These are phyloP conservation scores for Penicillium crustosum DNA, from an alignment of 2,329 filamentous ascomycete genomes.

Conservation along the genomic window DNA sequence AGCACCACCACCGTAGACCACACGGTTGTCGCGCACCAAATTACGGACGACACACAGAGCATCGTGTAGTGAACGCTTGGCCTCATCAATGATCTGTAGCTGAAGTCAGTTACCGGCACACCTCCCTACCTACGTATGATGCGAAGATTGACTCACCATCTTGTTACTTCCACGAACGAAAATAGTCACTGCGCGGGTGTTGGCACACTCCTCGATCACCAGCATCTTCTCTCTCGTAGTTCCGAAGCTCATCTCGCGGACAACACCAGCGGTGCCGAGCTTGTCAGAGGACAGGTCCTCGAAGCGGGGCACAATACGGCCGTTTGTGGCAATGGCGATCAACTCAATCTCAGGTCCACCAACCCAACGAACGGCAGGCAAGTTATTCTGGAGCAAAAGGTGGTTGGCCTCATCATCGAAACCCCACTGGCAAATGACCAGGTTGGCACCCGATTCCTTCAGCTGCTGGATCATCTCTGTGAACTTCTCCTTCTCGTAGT, in stretches of 20 bases:
- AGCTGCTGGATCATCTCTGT: constrained; percentile 98
- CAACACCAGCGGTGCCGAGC: constrained; percentile 83
- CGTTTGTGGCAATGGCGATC: constrained; percentile 97
- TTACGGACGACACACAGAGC: constrained; percentile 97
- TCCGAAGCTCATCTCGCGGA: constrained; percentile 93
- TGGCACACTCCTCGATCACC: constrained; percentile 98
- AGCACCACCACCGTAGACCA: constrained; percentile 95
- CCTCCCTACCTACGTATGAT: background rate
- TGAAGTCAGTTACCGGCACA: constrained; percentile 8
- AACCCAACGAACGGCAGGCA: constrained; percentile 96
- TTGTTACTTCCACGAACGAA: constrained; percentile 99
- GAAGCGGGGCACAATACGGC: constrained; percentile 94
- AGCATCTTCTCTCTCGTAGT: constrained; percentile 99
- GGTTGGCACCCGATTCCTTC: constrained; percentile 94
- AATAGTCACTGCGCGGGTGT: constrained; percentile 91
- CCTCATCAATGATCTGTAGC: constrained; percentile 90
- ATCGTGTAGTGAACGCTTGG: constrained; percentile 95
- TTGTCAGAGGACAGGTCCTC: constrained; percentile 91
- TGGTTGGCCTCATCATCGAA: constrained; percentile 99
- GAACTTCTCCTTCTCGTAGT: constrained; percentile 94
- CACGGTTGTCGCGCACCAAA: constrained; percentile 90
- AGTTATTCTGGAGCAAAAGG: constrained; percentile 88
- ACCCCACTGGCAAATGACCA: constrained; percentile 98
- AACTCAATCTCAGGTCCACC: constrained; percentile 97
- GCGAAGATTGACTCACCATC: constrained; percentile 67